A percentile compares a stretch with the other conserved stretches of the same genome.
Conservation (phyloP, 169 alveolate species). For the Theileria luwenshuni region DNA sequence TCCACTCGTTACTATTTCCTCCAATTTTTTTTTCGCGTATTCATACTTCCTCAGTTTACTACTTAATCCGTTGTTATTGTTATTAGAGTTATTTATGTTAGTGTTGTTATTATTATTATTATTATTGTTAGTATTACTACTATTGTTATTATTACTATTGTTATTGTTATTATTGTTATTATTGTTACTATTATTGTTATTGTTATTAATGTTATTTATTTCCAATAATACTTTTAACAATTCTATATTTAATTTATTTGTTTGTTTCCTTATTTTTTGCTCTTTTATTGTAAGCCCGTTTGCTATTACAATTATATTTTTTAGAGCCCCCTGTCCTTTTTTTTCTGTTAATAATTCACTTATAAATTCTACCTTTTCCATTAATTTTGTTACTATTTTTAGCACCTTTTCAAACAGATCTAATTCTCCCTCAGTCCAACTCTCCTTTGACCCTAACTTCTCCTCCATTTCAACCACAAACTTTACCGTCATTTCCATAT, state of each 20-base stretch:
- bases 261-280: neutral
- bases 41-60: neutral
- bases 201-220: too few relatives aligned
- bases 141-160: too few relatives aligned
- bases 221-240: too few relatives aligned
- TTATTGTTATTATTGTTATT: too few relatives aligned
- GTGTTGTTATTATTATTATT: too few relatives aligned
- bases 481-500: neutral
- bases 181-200: too few relatives aligned
- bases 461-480: neutral
- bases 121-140: too few relatives aligned
- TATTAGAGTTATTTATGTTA: too few relatives aligned
- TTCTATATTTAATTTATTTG: neutral
- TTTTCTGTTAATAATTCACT: neutral
- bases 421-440: neutral
- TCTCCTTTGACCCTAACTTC: neutral
- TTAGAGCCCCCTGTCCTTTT: neutral
- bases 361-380: neutral
- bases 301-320: neutral
- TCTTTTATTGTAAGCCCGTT: neutral
- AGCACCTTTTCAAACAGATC: neutral
- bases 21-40: neutral
- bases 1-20: neutral
- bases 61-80: too few relatives aligned
- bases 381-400: neutral